Conservation (phyloP, 306 rosid species). For the Bauhinia variegata region DNA sequence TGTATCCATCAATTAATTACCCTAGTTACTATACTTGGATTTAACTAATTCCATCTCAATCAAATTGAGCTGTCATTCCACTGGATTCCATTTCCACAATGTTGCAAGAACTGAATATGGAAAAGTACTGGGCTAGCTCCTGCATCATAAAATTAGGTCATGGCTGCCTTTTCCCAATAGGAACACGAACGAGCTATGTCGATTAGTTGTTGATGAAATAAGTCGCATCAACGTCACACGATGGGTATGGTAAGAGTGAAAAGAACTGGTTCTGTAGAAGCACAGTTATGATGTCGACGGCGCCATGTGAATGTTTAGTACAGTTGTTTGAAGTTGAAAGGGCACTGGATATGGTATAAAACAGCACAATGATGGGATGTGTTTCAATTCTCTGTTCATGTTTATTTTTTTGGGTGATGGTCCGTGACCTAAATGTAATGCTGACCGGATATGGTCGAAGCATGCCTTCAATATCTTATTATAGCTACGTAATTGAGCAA, state of each 20-base stretch:
- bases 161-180: neutral
- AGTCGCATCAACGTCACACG: conserved; percentile 19
- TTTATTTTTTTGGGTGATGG: neutral
- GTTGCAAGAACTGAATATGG: neutral
- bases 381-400: neutral
- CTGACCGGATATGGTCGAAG: neutral
- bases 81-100: conserved; percentile 1
- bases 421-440: neutral
- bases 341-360: conserved; percentile 6
- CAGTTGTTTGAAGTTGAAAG: conserved; percentile 36
- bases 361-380: conserved; percentile 31
- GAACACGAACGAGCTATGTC: conserved; percentile 8
- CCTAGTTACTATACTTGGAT: neutral
- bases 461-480: no score
- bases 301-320: conserved; percentile 47
- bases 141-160: neutral
- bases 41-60: neutral
- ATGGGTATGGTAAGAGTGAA: conserved; percentile 10
- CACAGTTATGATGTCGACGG: conserved; percentile 35
- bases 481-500: no score
- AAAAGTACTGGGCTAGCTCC: neutral
- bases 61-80: neutral
- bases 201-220: conserved; percentile 14
- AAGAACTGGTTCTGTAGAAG: conserved; percentile 20
- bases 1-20: neutral